Evolutionary conservation across 345 rosid species (phyloP).

Genomic region (Fremontodendron californicum): DNA sequence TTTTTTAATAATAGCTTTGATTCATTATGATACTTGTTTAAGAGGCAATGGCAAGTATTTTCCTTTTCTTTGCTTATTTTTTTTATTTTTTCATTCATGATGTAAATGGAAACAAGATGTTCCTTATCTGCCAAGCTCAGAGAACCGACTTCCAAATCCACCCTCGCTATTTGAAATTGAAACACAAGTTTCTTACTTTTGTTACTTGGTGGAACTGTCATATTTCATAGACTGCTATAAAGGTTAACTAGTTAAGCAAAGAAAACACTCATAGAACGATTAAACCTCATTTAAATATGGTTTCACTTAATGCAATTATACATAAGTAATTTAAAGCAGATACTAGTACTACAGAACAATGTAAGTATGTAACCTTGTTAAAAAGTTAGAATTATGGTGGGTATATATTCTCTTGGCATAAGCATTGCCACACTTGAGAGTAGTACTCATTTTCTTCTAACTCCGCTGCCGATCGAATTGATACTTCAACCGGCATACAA

Average conservation of each 20-base stretch:
- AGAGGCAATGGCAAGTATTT: too few species aligned
- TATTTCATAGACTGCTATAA: background rate
- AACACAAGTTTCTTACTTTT: background rate
- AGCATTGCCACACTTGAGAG: slow-evolving; percentile 20
- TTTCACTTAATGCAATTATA: too few species aligned
- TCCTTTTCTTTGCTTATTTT: too few species aligned
- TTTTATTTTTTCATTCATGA: too few species aligned
- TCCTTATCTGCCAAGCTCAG: background rate
- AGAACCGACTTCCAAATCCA: too few species aligned
- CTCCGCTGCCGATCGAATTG: background rate
- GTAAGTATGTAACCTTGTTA: background rate
- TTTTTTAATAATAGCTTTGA: background rate
- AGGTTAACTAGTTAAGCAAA: background rate
- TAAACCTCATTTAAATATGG: too few species aligned
- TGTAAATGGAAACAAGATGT: background rate
- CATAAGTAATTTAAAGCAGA: background rate
- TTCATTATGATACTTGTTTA: background rate
- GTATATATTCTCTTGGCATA: slow-evolving; percentile 9
- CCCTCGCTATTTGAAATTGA: background rate
- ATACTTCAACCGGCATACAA: slow-evolving; percentile 3
- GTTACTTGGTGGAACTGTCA: background rate
- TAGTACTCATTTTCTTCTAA: slow-evolving; percentile 16
- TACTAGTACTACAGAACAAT: background rate
- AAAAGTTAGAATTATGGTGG: background rate
- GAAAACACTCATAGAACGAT: too few species aligned